These are phyloP conservation scores for Thielaviopsis punctulata DNA, from an alignment of 2,329 filamentous ascomycete species.

Conservation along the genomic window DNA sequence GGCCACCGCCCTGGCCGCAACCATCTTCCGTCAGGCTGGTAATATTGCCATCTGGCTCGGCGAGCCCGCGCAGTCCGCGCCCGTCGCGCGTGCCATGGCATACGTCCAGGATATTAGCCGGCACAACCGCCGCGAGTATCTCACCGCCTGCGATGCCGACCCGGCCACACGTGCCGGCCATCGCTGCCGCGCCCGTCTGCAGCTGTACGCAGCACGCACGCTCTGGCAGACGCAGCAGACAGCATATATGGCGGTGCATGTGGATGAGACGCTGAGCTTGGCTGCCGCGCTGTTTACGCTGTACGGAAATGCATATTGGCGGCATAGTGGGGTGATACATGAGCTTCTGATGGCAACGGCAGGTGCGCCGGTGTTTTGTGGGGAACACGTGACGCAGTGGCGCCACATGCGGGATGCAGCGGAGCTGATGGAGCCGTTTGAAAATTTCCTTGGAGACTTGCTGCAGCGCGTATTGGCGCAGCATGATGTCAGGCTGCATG, in stretches of 20 bases:
- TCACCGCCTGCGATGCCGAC: constrained; percentile 8
- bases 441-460: constrained; percentile 6
- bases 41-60: constrained; percentile 14
- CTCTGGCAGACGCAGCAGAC: constrained; percentile 8
- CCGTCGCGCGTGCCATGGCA: constrained; percentile 5
- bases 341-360: constrained; percentile 4
- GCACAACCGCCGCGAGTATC: constrained; percentile 8
- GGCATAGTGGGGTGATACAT: constrained; percentile 5
- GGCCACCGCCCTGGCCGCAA: constrained; percentile 10
- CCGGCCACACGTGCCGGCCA: constrained; percentile 7
- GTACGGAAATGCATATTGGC: constrained; percentile 10
- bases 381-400: constrained; percentile 11
- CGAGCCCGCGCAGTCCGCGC: constrained; percentile 8
- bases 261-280: constrained; percentile 9
- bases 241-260: constrained; percentile 2
- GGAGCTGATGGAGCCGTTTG: constrained; percentile 8
- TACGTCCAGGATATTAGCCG: constrained; percentile 10
- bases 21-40: constrained; percentile 12
- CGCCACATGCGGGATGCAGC: constrained; percentile 10
- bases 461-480: constrained; percentile 8
- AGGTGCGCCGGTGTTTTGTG: constrained; percentile 6
- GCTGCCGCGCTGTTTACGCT: constrained; percentile 10
- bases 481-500: constrained; percentile 9
- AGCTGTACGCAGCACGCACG: constrained; percentile 6
- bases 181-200: constrained; percentile 5